Evolutionary conservation across 805 yeast species (phyloP).

Genomic region (Candida vartiovaarae): DNA sequence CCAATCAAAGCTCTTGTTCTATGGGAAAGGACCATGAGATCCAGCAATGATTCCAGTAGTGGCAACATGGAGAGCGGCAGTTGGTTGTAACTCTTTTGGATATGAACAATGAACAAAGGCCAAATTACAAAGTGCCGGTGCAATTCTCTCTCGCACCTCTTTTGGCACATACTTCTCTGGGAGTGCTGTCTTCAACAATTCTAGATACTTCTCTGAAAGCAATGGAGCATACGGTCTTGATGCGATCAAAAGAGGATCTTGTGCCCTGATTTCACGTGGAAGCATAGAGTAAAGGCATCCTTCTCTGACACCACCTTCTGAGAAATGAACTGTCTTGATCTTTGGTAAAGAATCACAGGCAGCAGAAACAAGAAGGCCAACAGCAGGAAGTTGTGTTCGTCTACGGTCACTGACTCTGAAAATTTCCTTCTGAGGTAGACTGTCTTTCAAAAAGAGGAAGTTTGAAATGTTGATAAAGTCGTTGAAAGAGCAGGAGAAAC

Average conservation of each 20-base stretch:
- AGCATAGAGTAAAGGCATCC: conserved; percentile 62
- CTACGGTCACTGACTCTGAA: conserved; percentile 63
- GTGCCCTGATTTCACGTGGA: conserved; percentile 48
- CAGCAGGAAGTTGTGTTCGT: conserved; percentile 62
- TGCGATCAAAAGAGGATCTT: conserved; percentile 65
- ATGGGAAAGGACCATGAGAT: conserved; percentile 68
- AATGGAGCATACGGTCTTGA: conserved; percentile 68
- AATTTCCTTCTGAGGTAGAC: conserved; percentile 39
- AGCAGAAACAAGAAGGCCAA: conserved; percentile 54
- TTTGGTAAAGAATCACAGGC: conserved; percentile 55
- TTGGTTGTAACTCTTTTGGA: conserved; percentile 69
- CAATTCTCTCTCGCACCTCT: conserved; percentile 50
- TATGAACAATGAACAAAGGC: conserved; percentile 74
- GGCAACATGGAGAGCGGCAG: conserved; percentile 66
- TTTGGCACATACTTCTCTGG: conserved; percentile 52
- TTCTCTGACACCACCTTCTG: conserved; percentile 75
- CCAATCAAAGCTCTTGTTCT: conserved; percentile 66
- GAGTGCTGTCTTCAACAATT: conserved; percentile 46
- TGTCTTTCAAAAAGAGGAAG: conserved; percentile 41
- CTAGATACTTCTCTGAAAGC: conserved; percentile 49
- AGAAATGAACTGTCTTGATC: conserved; percentile 56
- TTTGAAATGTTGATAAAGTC: conserved; percentile 47
- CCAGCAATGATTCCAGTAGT: conserved; percentile 72
- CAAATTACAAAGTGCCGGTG: conserved; percentile 65
- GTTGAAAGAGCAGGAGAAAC: conserved; percentile 51